phyloP scores from a whole-genome alignment of 2,329 filamentous ascomycete genomes.

The Diplodia mutila region DNA sequence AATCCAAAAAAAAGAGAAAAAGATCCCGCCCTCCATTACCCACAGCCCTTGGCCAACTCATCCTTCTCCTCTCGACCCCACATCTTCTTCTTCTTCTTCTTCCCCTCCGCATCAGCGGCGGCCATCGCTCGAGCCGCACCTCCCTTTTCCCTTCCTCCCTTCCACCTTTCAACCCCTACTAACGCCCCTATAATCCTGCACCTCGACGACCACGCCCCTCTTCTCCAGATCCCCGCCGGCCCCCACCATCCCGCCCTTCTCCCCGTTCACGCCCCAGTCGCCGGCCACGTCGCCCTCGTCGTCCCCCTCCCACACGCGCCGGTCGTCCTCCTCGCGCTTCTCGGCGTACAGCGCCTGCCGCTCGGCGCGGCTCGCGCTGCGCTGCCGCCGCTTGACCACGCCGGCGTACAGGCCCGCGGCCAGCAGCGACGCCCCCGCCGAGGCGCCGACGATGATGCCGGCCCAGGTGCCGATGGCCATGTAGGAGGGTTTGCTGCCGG shows the following conservation, averaged over 20 bases:
- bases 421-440: not conserved
- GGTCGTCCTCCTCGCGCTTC: constrained; percentile 1
- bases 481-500: not conserved
- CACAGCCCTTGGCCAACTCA: not conserved
- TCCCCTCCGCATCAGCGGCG: too few species aligned
- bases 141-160: too few species aligned
- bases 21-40: not conserved
- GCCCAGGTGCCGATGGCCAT: not conserved
- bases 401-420: not conserved
- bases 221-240: not conserved
- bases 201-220: not conserved
- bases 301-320: constrained; percentile 6
- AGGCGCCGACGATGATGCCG: constrained; percentile 3
- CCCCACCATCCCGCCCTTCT: not conserved
- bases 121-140: too few species aligned
- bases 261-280: not conserved
- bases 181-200: constrained; percentile 8
- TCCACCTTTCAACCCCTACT: not conserved
- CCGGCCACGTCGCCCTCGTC: not conserved
- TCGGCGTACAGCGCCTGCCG: not conserved
- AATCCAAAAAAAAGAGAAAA: too few species aligned
- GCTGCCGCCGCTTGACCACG: not conserved
- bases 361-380: not conserved
- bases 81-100: too few species aligned
- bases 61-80: not conserved